These are phyloP conservation scores for Cystobasidiaceae sp. DNA, from an alignment of 1,284 basidiomycete species.

Conservation along the genomic window DNA sequence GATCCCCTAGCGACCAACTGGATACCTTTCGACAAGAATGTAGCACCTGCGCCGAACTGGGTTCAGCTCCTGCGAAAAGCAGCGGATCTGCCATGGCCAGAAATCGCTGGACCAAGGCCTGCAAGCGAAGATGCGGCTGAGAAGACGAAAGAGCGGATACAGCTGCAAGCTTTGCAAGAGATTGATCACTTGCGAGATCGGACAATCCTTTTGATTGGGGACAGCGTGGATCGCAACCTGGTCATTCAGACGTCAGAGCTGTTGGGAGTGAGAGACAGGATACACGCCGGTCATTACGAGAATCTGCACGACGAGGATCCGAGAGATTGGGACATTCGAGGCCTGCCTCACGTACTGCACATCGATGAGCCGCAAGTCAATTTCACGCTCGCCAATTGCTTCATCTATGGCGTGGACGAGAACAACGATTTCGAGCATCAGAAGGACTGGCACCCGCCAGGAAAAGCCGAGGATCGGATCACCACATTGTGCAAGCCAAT, in stretches of 20 bases:
- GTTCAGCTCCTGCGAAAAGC: conserved; percentile 29
- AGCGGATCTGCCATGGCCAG: conserved; percentile 24
- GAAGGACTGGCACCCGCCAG: conserved; percentile 42
- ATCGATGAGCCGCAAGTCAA: conserved; percentile 35
- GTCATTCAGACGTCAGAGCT: conserved; percentile 38
- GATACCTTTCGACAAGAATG: conserved; percentile 37
- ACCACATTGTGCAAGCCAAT: conserved; percentile 39
- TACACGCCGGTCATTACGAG: conserved; percentile 12
- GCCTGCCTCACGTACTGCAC: conserved; percentile 37
- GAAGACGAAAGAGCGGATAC: not conserved
- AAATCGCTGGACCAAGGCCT: not conserved
- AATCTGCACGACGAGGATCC: conserved; percentile 37
- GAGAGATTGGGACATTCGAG: conserved; percentile 36
- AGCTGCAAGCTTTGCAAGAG: not conserved
- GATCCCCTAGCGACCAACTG: conserved; percentile 33
- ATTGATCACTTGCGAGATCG: conserved; percentile 37
- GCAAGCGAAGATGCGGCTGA: not conserved
- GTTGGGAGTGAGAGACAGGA: conserved; percentile 31
- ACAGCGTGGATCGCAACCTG: conserved; percentile 42
- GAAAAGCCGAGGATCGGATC: conserved; percentile 40
- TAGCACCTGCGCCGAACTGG: conserved; percentile 41
- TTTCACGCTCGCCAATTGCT: conserved; percentile 40
- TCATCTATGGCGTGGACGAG: conserved; percentile 43
- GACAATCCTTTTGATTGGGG: conserved; percentile 42
- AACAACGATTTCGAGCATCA: conserved; percentile 41